Percentiles rank a stretch among this genome's conserved stretches.
phyloP scores from a whole-genome alignment of 306 rosid species.

The Corylus americana region DNA sequence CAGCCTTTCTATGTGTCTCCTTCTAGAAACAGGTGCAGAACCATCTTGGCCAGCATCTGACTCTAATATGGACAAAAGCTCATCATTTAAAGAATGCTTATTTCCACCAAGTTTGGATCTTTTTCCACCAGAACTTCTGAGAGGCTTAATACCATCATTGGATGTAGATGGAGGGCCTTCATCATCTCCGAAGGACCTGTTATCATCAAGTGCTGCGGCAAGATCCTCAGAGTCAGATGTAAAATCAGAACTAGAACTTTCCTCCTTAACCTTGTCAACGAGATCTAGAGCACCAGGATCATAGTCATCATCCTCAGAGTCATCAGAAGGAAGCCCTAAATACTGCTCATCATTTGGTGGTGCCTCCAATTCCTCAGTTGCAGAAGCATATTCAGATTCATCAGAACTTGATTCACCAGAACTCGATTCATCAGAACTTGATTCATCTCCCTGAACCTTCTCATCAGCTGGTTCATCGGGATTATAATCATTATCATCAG shows the following conservation, averaged over 20 bases:
- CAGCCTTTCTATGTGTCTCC: constrained; percentile 71
- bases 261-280: constrained; percentile 37
- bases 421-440: constrained; percentile 77
- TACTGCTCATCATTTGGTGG: constrained; percentile 53
- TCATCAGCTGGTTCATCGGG: constrained; percentile 68
- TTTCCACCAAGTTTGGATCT: constrained; percentile 37
- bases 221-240: constrained; percentile 97
- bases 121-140: constrained; percentile 40
- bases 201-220: constrained; percentile 50
- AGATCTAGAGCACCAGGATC: constrained; percentile 60
- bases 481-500: constrained; percentile 85
- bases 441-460: constrained; percentile 51
- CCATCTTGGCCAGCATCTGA: constrained; percentile 55
- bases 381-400: constrained; percentile 77
- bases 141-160: constrained; percentile 19
- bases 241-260: constrained; percentile 89
- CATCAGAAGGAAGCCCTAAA: constrained; percentile 82
- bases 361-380: constrained; percentile 69
- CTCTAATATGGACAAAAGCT: constrained; percentile 55
- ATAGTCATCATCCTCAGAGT: constrained; percentile 82
- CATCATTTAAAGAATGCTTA: constrained; percentile 54
- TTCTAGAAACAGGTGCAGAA: constrained; percentile 49
- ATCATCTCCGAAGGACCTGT: constrained; percentile 36
- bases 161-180: constrained; percentile 32
- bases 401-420: constrained; percentile 60